Evolutionary conservation across 768 basidiomycete species (phyloP), one percentile per base, ranked within the genome.

Genomic region (Tricholoma sp.): DNA sequence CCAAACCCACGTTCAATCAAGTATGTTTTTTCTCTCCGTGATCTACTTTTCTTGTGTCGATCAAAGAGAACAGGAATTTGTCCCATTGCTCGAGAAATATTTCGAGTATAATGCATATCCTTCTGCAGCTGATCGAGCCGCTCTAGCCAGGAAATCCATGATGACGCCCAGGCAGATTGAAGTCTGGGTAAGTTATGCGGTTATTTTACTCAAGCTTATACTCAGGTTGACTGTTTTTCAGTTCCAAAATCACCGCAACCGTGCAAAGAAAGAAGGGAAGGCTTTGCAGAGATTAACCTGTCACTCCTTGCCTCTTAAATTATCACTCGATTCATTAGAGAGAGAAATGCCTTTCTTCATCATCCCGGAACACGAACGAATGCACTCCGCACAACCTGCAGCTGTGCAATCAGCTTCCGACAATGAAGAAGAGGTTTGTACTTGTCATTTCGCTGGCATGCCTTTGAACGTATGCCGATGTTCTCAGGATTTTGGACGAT

Each of bases 181-280:
- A 64, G 77, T 82, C 45, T 84, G 83, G 83, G 83, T 83, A 56
- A 1, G 75, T 52, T 4, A 12, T 50, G 16, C 7, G n/a, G n/a
- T n/a, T n/a, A n/a, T n/a, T n/a, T n/a, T n/a, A n/a, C n/a, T n/a
- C n/a, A n/a, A n/a, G n/a, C n/a, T n/a, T n/a, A n/a, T n/a, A n/a
- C n/a, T n/a, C n/a, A n/a, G n/a, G n/a, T n/a, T n/a, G n/a, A n/a
- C n/a, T n/a, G n/a, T n/a, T 14, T 5, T 5, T 3, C 51, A 83
- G 82, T 83, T 83, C 54, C 82, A 83, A 69, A 83, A 83, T 41
- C 78, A 76, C 22, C 76, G 83, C 6, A 72, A 69, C 50, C 73
- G 77, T 10, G 69, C 72, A 0, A 75, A 63, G 46, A 68, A 63
- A 41, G 74, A 71, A 16, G 70, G 70, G 2, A 67, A 45, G 45